phyloP scores from a whole-genome alignment of 352 stramenopile species.

The Phytophthora pisi region DNA sequence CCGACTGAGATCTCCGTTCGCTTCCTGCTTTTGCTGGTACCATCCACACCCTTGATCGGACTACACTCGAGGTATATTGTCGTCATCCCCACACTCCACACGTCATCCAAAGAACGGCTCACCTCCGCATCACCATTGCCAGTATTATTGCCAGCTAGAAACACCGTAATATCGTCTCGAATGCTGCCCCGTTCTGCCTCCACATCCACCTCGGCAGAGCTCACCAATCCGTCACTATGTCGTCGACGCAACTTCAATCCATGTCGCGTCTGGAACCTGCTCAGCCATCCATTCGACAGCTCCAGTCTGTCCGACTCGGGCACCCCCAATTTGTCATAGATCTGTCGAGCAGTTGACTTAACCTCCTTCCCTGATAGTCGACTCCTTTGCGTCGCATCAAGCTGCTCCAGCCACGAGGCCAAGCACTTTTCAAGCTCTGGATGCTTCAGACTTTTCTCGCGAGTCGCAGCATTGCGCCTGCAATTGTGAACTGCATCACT shows the following conservation, averaged over 20 bases:
- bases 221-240: neutral
- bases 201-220: neutral
- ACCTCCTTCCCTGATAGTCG: slow-evolving; percentile 25
- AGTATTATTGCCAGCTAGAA: slow-evolving; percentile 14
- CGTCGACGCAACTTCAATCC: slow-evolving; percentile 21
- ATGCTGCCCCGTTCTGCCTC: slow-evolving; percentile 21
- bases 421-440: slow-evolving; percentile 30
- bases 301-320: slow-evolving; percentile 22
- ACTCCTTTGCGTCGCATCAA: slow-evolving; percentile 4
- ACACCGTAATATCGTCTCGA: slow-evolving; percentile 3
- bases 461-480: neutral
- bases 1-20: slow-evolving; percentile 17
- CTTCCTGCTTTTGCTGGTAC: neutral
- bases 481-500: neutral
- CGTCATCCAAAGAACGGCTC: slow-evolving; percentile 18
- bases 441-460: slow-evolving; percentile 22
- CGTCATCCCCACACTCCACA: slow-evolving; percentile 29
- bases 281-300: slow-evolving; percentile 35
- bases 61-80: slow-evolving; percentile 17
- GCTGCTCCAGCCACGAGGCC: slow-evolving; percentile 23
- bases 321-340: slow-evolving; percentile 27
- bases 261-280: slow-evolving; percentile 19
- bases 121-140: neutral
- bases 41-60: slow-evolving; percentile 2
- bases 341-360: slow-evolving; percentile 23